These are phyloP conservation scores for Hypericum androsaemum DNA, from an alignment of 345 rosid species.

Conservation along the genomic window DNA sequence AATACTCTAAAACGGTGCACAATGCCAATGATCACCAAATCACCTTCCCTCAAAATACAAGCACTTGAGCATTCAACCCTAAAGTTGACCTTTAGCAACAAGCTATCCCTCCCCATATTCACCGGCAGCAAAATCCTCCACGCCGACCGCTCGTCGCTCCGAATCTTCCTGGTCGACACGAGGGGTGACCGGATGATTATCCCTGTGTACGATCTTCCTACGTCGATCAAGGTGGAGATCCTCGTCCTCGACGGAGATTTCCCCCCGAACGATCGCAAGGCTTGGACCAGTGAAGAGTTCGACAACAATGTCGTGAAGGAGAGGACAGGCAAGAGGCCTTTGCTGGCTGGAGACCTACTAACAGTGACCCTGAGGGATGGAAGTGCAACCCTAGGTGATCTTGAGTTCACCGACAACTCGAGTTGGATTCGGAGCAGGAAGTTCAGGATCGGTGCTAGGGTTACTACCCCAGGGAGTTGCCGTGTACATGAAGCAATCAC, in stretches of 20 bases:
- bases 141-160: constrained; percentile 35
- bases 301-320: constrained; percentile 49
- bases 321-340: constrained; percentile 77
- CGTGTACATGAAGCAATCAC: constrained; percentile 65
- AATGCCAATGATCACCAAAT: constrained; percentile 21
- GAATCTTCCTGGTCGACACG: constrained; percentile 37
- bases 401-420: constrained; percentile 84
- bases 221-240: constrained; percentile 50
- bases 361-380: constrained; percentile 48
- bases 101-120: constrained; percentile 37
- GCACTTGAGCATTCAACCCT: constrained; percentile 35
- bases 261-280: constrained; percentile 23
- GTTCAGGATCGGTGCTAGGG: constrained; percentile 67
- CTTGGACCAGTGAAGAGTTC: constrained; percentile 62
- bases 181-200: constrained; percentile 6
- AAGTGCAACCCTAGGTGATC: constrained; percentile 35
- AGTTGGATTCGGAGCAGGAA: constrained; percentile 82
- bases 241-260: constrained; percentile 83
- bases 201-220: constrained; percentile 28
- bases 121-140: constrained; percentile 62
- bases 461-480: constrained; percentile 31
- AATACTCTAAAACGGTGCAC: constrained; percentile 27
- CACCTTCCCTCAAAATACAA: constrained; percentile 40
- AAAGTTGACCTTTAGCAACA: constrained; percentile 24
- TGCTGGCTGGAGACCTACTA: constrained; percentile 65